Evolutionary conservation across 306 rosid genomes (phyloP).

Genomic region (Trichosanthes truncata): DNA sequence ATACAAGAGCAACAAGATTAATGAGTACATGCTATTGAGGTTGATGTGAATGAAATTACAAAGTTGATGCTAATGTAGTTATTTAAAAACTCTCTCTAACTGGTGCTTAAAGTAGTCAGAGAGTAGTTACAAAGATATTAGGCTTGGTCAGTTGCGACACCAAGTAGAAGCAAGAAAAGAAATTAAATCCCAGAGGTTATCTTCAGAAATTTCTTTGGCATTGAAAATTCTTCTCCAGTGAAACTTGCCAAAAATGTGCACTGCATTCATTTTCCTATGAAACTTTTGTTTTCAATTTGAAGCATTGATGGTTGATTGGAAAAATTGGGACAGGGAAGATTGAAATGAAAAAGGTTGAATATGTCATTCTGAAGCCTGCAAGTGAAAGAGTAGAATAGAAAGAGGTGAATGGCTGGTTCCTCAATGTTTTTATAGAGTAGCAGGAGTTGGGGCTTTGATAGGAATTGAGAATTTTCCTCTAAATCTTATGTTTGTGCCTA

Average conservation of each 20-base stretch:
- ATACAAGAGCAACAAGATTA: background rate
- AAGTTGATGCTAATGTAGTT: background rate
- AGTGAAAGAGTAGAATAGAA: too few species aligned
- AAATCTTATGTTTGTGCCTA: background rate
- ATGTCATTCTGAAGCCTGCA: too few species aligned
- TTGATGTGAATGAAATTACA: background rate
- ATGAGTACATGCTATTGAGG: background rate
- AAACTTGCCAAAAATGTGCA: too few species aligned
- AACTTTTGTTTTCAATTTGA: too few species aligned
- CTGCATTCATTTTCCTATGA: too few species aligned
- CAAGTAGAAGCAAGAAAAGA: background rate
- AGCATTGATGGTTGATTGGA: too few species aligned
- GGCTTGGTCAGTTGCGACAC: background rate
- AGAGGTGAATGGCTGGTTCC: too few species aligned
- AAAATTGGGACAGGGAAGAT: too few species aligned
- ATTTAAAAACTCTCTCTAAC: background rate
- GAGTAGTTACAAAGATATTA: background rate
- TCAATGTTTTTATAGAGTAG: background rate
- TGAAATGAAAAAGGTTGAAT: too few species aligned
- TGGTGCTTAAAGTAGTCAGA: background rate
- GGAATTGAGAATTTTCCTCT: background rate
- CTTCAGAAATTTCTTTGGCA: background rate
- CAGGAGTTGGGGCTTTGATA: background rate
- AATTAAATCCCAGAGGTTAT: background rate
- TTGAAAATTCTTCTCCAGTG: background rate